These are phyloP conservation scores for Hyaloscypha bicolor DNA, from an alignment of 495 filamentous ascomycete species.

Conservation along the genomic window DNA sequence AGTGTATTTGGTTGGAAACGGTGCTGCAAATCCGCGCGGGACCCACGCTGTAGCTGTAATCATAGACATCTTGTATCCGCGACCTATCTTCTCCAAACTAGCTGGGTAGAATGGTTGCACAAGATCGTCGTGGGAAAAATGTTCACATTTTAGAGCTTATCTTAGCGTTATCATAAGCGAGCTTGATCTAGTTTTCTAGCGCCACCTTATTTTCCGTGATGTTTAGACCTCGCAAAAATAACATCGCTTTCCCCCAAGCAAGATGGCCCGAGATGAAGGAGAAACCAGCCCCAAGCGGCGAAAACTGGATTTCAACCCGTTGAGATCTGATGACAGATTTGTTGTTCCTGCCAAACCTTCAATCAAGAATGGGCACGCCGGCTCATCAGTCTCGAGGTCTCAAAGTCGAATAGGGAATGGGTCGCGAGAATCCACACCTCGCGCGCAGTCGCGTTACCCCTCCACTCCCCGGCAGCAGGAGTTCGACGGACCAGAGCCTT, in stretches of 20 bases:
- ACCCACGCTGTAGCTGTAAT: conserved; percentile 95
- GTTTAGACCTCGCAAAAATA: neutral
- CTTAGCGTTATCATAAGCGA: conserved; percentile 7
- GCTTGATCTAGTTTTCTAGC: neutral
- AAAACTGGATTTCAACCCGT: conserved; percentile 60
- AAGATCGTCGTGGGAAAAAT: neutral
- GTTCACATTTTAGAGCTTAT: neutral
- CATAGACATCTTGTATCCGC: conserved; percentile 59
- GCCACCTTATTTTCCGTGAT: conserved; percentile 3
- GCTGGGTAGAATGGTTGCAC: neutral
- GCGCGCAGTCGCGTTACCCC: conserved; percentile 44
- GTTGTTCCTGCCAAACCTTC: conserved; percentile 54
- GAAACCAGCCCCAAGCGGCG: conserved; percentile 61
- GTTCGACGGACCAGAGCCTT: conserved; percentile 55
- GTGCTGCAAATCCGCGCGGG: conserved; percentile 88
- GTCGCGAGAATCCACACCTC: conserved; percentile 49
- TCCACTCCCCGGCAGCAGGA: conserved; percentile 52
- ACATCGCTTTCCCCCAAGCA: neutral
- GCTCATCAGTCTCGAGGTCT: conserved; percentile 37
- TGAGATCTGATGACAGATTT: conserved; percentile 58
- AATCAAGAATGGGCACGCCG: conserved; percentile 35
- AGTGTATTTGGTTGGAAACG: conserved; percentile 85
- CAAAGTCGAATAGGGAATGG: conserved; percentile 37
- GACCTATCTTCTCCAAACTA: neutral
- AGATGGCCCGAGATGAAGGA: conserved; percentile 45